A percentile compares a stretch with the other conserved stretches of the same genome.
These are phyloP conservation scores for Halophytophthora polymorphica DNA, from an alignment of 352 stramenopile species.

Conservation along the genomic window DNA sequence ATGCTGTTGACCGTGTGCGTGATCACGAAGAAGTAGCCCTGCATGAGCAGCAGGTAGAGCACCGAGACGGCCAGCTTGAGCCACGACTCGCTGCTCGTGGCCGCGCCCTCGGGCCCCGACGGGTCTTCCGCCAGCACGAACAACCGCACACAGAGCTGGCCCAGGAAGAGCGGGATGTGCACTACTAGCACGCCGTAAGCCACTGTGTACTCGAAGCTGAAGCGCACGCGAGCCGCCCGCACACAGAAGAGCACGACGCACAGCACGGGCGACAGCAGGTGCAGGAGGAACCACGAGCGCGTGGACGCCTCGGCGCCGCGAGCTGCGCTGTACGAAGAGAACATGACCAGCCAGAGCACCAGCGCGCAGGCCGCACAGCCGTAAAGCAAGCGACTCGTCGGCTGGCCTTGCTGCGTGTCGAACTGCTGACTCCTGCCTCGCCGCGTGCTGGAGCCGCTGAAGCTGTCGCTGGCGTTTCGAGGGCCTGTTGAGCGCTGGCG, in stretches of 20 bases:
- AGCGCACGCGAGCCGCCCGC: constrained; percentile 24
- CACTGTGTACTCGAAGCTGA: constrained; percentile 70
- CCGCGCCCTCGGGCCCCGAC: constrained; percentile 17
- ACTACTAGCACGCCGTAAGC: constrained; percentile 75
- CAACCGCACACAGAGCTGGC: constrained; percentile 72
- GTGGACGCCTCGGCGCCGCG: constrained; percentile 18
- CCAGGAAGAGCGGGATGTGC: constrained; percentile 77
- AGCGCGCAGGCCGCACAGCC: constrained; percentile 37
- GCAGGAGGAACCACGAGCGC: constrained; percentile 60
- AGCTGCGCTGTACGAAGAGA: constrained; percentile 56
- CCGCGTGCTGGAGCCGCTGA: not conserved
- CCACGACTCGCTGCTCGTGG: constrained; percentile 40
- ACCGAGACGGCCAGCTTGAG: constrained; percentile 76
- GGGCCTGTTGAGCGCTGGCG: constrained; percentile 8
- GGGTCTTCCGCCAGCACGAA: constrained; percentile 60
- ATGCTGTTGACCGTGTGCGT: constrained; percentile 79
- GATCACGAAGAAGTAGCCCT: constrained; percentile 84
- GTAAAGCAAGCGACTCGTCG: constrained; percentile 32
- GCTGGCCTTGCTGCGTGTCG: constrained; percentile 15
- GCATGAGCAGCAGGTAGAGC: constrained; percentile 77
- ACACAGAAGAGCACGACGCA: constrained; percentile 59
- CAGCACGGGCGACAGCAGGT: constrained; percentile 55
- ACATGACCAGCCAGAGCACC: constrained; percentile 68
- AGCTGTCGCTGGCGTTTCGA: not conserved
- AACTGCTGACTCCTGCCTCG: constrained; percentile 7